These are phyloP conservation scores for Calonectria hawksworthii DNA, from an alignment of 2,329 filamentous ascomycete genomes.

Conservation along the genomic window DNA sequence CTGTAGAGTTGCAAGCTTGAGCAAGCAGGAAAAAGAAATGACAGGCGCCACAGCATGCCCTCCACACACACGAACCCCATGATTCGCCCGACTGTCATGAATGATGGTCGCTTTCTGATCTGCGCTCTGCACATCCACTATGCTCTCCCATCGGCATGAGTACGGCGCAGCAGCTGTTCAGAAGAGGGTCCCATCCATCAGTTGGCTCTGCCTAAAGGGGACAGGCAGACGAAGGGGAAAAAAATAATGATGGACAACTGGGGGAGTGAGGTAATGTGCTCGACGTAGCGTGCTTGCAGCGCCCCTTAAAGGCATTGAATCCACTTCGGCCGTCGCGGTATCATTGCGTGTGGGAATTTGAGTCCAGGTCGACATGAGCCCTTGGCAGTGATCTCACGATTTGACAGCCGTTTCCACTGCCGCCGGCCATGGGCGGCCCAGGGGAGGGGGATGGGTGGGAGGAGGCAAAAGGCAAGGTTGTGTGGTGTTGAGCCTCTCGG, in stretches of 20 bases:
- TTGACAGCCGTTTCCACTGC: slow-evolving; percentile 32
- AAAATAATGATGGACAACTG: not conserved
- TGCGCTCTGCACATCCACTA: not conserved
- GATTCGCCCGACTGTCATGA: slow-evolving; percentile 14
- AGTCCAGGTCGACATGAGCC: slow-evolving; percentile 25
- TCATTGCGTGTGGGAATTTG: slow-evolving; percentile 38
- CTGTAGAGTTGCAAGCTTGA: not conserved
- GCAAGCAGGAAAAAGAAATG: not conserved
- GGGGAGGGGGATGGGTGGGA: not conserved
- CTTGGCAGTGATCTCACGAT: slow-evolving; percentile 18
- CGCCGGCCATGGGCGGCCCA: slow-evolving; percentile 23
- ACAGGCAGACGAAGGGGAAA: not conserved
- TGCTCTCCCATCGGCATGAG: not conserved
- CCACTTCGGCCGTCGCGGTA: slow-evolving; percentile 35
- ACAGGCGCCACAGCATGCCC: not conserved
- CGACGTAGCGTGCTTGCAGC: slow-evolving; percentile 8
- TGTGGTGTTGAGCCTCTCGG: slow-evolving; percentile 23
- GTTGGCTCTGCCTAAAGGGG: not conserved
- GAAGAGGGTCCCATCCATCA: not conserved
- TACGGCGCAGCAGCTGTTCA: not conserved
- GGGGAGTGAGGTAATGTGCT: slow-evolving; percentile 2
- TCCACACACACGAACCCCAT: not conserved
- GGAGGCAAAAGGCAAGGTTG: not conserved
- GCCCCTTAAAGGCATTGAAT: slow-evolving; percentile 7
- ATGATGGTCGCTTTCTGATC: not conserved